These are phyloP conservation scores for Lyophyllum atratum DNA, from an alignment of 768 basidiomycete genomes.

Conservation along the genomic window DNA sequence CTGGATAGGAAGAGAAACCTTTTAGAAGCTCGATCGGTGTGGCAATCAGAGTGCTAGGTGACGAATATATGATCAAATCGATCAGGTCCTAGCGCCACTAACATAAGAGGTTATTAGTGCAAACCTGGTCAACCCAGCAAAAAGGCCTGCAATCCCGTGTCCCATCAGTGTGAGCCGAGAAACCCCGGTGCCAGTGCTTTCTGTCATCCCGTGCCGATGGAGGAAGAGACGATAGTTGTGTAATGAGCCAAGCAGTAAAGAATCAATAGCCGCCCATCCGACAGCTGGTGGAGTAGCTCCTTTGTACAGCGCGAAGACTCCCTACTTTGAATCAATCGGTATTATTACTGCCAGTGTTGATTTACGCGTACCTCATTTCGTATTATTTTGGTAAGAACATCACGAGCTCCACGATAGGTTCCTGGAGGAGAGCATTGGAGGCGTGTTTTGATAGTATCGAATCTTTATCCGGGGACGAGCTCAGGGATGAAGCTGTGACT, in stretches of 20 bases:
- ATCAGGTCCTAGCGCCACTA: slow-evolving; percentile 4
- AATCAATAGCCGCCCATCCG: slow-evolving; percentile 75
- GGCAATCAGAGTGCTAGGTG: slow-evolving; percentile 60
- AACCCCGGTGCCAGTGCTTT: slow-evolving; percentile 40
- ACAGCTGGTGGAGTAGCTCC: slow-evolving; percentile 73
- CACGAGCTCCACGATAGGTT: slow-evolving; percentile 61
- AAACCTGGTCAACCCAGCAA: slow-evolving; percentile 72
- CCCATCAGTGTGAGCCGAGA: slow-evolving; percentile 61
- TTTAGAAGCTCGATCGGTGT: slow-evolving; percentile 82
- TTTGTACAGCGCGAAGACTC: slow-evolving; percentile 69
- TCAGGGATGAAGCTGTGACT: slow-evolving; percentile 1
- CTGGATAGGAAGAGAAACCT: slow-evolving; percentile 36
- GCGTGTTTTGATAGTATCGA: slow-evolving; percentile 75
- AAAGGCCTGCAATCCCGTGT: slow-evolving; percentile 67
- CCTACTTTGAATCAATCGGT: slow-evolving; percentile 26
- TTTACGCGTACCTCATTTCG: slow-evolving; percentile 54
- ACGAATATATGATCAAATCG: slow-evolving; percentile 1
- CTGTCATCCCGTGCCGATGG: slow-evolving; percentile 53
- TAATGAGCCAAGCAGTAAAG: slow-evolving; percentile 66
- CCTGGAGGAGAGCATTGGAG: slow-evolving; percentile 69
- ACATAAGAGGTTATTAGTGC: slow-evolving; percentile 9
- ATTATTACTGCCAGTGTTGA: background rate
- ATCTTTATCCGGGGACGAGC: slow-evolving; percentile 38
- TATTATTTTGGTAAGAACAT: slow-evolving; percentile 57
- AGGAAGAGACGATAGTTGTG: slow-evolving; percentile 73